phyloP scores from a whole-genome alignment of 2,329 filamentous ascomycete species.

The Penicillium hesseltinei region DNA sequence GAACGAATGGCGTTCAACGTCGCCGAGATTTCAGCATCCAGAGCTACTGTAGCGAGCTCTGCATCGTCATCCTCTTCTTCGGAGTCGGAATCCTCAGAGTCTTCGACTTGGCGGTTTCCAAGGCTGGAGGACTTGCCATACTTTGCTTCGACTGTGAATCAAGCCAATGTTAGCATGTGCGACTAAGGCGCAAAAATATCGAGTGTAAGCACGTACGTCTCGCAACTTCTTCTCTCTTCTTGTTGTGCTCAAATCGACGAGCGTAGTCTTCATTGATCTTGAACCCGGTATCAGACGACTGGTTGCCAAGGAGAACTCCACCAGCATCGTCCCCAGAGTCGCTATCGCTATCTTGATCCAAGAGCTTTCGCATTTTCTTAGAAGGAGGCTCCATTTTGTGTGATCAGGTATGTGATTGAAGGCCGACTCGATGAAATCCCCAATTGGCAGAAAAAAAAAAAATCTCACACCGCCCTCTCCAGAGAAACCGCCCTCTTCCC shows the following conservation, averaged over 20 bases:
- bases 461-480: slow-evolving; percentile 27
- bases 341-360: slow-evolving; percentile 43
- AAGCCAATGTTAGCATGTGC: slow-evolving; percentile 2
- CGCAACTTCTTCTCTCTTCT: slow-evolving; percentile 82
- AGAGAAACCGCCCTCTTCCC: background rate
- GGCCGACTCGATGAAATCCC: slow-evolving; percentile 6
- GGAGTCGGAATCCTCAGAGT: slow-evolving; percentile 61
- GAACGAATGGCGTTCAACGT: slow-evolving; percentile 83
- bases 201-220: slow-evolving; percentile 45
- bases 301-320: slow-evolving; percentile 36
- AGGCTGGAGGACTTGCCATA: slow-evolving; percentile 54
- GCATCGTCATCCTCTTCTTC: slow-evolving; percentile 90
- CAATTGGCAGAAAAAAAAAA: slow-evolving; percentile 35
- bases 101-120: slow-evolving; percentile 43
- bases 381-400: slow-evolving; percentile 42
- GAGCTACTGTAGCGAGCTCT: slow-evolving; percentile 76
- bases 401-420: slow-evolving; percentile 2
- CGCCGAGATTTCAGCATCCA: slow-evolving; percentile 83
- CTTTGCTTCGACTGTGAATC: slow-evolving; percentile 78
- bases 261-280: slow-evolving; percentile 92
- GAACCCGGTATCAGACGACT: slow-evolving; percentile 49
- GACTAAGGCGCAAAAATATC: background rate
- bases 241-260: slow-evolving; percentile 89
- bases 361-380: slow-evolving; percentile 41
- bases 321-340: slow-evolving; percentile 42